phyloP scores from a whole-genome alignment of 2,329 filamentous ascomycete species.

The Dothistroma septosporum region DNA sequence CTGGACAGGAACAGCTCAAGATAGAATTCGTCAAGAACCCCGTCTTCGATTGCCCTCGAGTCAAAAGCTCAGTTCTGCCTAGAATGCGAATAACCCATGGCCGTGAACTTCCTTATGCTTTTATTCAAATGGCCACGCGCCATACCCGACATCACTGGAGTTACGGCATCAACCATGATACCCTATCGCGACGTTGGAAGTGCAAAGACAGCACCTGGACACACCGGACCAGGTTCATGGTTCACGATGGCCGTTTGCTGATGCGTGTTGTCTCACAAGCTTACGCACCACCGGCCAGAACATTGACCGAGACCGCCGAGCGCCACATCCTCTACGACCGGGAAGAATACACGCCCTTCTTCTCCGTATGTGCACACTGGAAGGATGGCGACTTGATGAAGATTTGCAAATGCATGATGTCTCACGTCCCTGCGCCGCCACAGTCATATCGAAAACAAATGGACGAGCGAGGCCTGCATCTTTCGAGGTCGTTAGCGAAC shows the following conservation, averaged over 20 bases:
- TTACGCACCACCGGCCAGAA: constrained; percentile 47
- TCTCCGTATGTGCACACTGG: constrained; percentile 61
- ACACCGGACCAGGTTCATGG: constrained; percentile 52
- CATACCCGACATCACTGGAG: constrained; percentile 44
- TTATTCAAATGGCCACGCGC: constrained; percentile 55
- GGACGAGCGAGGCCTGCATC: constrained; percentile 36
- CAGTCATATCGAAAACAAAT: constrained; percentile 43
- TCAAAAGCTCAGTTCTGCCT: constrained; percentile 48
- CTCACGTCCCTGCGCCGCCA: constrained; percentile 51
- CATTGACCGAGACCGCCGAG: constrained; percentile 49
- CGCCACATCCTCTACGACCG: constrained; percentile 57
- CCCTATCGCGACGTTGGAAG: constrained; percentile 53
- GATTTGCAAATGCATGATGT: constrained; percentile 58
- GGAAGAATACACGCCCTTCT: constrained; percentile 59
- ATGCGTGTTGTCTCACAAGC: constrained; percentile 55
- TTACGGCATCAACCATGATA: constrained; percentile 48
- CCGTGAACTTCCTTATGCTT: constrained; percentile 55
- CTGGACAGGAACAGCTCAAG: constrained; percentile 52
- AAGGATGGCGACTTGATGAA: constrained; percentile 57
- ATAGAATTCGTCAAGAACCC: constrained; percentile 54
- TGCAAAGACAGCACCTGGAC: constrained; percentile 50
- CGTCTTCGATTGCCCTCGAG: constrained; percentile 54
- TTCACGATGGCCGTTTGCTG: constrained; percentile 51
- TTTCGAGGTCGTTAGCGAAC: constrained; percentile 31
- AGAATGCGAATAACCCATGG: constrained; percentile 53